These are phyloP conservation scores for Colletotrichum neosansevieriae DNA, from an alignment of 2,329 filamentous ascomycete genomes.

Conservation along the genomic window DNA sequence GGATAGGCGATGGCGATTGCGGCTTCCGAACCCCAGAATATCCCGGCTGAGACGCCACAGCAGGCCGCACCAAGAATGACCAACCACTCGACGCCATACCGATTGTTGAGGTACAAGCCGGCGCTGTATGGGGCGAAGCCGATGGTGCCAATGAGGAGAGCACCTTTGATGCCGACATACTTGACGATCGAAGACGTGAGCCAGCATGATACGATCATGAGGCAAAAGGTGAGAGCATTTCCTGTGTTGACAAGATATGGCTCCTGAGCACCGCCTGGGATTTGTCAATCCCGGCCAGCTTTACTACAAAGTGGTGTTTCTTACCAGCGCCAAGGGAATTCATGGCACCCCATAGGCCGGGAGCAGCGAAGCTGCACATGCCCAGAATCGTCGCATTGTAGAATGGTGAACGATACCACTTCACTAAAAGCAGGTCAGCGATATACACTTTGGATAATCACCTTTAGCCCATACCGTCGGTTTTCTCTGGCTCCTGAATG, in stretches of 20 bases:
- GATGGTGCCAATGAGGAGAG: slow-evolving; percentile 56
- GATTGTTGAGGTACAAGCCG: slow-evolving; percentile 58
- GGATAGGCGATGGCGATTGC: slow-evolving; percentile 65
- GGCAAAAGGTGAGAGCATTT: slow-evolving; percentile 76
- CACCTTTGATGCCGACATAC: slow-evolving; percentile 50
- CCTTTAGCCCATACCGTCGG: background rate
- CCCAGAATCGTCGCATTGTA: slow-evolving; percentile 48
- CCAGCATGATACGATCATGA: slow-evolving; percentile 60
- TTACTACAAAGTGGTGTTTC: background rate
- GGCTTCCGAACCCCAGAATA: slow-evolving; percentile 50
- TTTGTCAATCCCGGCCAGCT: slow-evolving; percentile 43
- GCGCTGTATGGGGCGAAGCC: slow-evolving; percentile 59
- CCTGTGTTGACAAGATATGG: slow-evolving; percentile 77
- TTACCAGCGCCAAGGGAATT: slow-evolving; percentile 45
- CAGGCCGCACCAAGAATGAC: slow-evolving; percentile 56
- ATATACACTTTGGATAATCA: background rate
- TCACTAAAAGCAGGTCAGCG: slow-evolving; percentile 9
- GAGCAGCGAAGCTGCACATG: slow-evolving; percentile 47
- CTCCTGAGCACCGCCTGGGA: slow-evolving; percentile 69
- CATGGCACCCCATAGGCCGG: slow-evolving; percentile 47
- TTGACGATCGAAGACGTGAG: slow-evolving; percentile 55
- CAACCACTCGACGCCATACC: slow-evolving; percentile 58
- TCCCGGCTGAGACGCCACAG: slow-evolving; percentile 55
- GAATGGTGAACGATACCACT: slow-evolving; percentile 45
- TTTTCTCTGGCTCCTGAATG: background rate